A percentile compares a stretch with the other conserved stretches of the same genome.
phyloP scores from a whole-genome alignment of 2,329 filamentous ascomycete genomes.

The Rosellinia necatrix region DNA sequence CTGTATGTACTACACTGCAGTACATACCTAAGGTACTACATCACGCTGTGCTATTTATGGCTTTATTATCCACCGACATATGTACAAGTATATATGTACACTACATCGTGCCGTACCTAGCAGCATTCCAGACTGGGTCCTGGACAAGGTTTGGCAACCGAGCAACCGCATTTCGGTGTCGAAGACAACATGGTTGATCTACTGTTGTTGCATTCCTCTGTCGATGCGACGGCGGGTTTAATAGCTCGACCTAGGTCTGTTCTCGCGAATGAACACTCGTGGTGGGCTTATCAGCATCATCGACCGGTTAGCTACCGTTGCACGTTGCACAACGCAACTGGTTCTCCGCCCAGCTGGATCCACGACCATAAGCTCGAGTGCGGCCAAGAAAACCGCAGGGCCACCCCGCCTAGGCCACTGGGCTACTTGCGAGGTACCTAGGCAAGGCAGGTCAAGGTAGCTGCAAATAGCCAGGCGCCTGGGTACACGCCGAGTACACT shows the following conservation, averaged over 20 bases:
- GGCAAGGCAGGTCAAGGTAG: background rate
- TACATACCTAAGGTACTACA: background rate
- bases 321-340: background rate
- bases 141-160: background rate
- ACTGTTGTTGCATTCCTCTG: background rate
- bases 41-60: background rate
- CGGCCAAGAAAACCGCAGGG: no score
- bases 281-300: background rate
- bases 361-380: no score
- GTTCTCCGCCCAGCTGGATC: constrained; percentile 21
- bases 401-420: no score
- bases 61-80: background rate
- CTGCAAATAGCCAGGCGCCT: constrained; percentile 3
- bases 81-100: no score
- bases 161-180: background rate
- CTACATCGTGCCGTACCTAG: no score
- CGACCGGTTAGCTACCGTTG: constrained; percentile 9
- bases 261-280: background rate
- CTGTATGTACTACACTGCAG: background rate
- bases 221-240: no score
- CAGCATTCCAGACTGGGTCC: background rate
- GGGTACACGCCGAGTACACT: no score
- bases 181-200: background rate
- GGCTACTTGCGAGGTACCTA: no score
- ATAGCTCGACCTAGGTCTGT: background rate